These are phyloP conservation scores for Pseudoperonospora humuli DNA, from an alignment of 352 stramenopile species.

Conservation along the genomic window DNA sequence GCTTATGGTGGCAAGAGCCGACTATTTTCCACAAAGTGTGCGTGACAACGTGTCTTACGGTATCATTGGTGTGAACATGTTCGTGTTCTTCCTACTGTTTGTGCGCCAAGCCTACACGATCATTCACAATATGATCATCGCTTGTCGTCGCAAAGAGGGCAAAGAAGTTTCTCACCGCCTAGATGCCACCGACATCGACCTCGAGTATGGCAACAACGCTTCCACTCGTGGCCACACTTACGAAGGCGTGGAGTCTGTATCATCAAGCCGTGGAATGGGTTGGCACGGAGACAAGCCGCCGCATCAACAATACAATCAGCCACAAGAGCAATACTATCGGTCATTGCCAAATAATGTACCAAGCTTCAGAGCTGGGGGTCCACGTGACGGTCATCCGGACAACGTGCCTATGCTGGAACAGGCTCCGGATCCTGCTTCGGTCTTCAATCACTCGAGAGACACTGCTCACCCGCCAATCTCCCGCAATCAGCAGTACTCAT, in stretches of 20 bases:
- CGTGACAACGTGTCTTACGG: slow-evolving; percentile 80
- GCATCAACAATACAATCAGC: slow-evolving; percentile 13
- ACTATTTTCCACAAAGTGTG: slow-evolving; percentile 71
- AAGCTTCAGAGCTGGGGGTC: slow-evolving; percentile 21
- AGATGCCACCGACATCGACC: slow-evolving; percentile 38
- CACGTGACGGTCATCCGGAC: slow-evolving; percentile 13
- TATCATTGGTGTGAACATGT: slow-evolving; percentile 80
- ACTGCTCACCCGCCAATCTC: slow-evolving; percentile 16
- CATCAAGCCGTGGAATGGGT: slow-evolving; percentile 7
- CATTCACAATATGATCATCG: slow-evolving; percentile 54
- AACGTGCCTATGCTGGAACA: slow-evolving; percentile 28
- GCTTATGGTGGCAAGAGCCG: slow-evolving; percentile 67
- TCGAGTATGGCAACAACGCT: slow-evolving; percentile 37
- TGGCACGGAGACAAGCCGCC: slow-evolving; percentile 20
- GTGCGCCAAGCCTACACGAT: slow-evolving; percentile 73
- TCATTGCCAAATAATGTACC: slow-evolving; percentile 14
- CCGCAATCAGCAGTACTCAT: slow-evolving; percentile 35
- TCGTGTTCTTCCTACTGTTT: slow-evolving; percentile 79
- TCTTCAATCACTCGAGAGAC: slow-evolving; percentile 15
- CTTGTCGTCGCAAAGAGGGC: slow-evolving; percentile 37
- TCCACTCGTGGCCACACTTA: slow-evolving; percentile 14
- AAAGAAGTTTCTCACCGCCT: slow-evolving; percentile 17
- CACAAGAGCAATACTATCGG: slow-evolving; percentile 17
- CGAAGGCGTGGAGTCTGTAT: slow-evolving; percentile 24
- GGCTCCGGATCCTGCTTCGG: slow-evolving; percentile 15